Base-by-base conservation (phyloP, 1,139 yeast species). In the Groenewaldozyma auringiensis region DNA sequence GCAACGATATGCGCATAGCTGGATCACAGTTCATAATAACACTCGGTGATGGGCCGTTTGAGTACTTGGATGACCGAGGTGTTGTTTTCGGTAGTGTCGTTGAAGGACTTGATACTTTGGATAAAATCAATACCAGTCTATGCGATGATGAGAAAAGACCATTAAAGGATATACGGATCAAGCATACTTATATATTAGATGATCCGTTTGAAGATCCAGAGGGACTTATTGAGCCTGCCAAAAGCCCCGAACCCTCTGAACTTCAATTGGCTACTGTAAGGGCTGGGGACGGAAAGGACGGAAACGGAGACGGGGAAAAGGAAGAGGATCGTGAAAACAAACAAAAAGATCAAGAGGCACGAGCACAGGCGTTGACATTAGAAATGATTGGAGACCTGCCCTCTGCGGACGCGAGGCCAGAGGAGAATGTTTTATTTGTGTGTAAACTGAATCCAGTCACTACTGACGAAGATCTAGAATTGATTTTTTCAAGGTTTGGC, bases 371-470 rank as follows among this genome's bases (percentile, higher is more conserved):
- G 2, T 57, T 81, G 35, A 75, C 85, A 0, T 64, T 81, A 43
- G 86, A 81, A 52, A 64, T 81, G 50, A 66, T 81, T 40, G 86
- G 85, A 0, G 87, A 81, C 53, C 54, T 81, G n/a, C 80, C 83
- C 0, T 68, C 69, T 45, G 79, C 82, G 3, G 73, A 72, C 18
- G 74, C 73, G 22, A 71, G 72, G 50, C 88, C 88, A 0, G 72
- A 79, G 42, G 86, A 82, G 45, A 70, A 69, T 41, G 78, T 79
- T 2, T 57, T 81, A 14, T 81, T 81, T 56, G 73, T 81, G 1
- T 81, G 87, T 53, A 77, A 77, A 52, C 62, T 81, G 51, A 81
- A 81, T 51, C 77, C 83, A 0, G 63, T 79, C 2, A 81, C 88
- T 2, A 65, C 66, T 8, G 75, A 70, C 14, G 77, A 74, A 6